Percentiles rank a stretch among this genome's conserved stretches.
Evolutionary conservation across 352 stramenopile species (phyloP).

Genomic region (Blastocystis hominis): DNA sequence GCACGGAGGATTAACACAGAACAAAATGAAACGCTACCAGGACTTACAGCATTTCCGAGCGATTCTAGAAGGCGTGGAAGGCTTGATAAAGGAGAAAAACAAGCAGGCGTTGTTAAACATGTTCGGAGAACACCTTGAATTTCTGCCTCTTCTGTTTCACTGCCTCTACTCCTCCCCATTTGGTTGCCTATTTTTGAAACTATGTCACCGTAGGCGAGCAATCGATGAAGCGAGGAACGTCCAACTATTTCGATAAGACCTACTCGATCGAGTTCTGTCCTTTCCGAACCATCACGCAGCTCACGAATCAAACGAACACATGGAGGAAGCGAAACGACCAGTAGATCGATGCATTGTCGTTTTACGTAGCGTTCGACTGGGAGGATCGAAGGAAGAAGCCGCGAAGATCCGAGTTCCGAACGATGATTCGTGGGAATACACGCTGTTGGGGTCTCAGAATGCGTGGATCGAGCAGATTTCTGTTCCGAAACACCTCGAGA

Average conservation of each 20-base stretch:
- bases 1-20: neutral
- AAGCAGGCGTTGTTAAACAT: neutral
- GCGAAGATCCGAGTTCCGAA: neutral
- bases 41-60: neutral
- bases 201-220: conserved; percentile 16
- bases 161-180: conserved; percentile 31
- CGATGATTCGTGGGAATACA: conserved; percentile 35
- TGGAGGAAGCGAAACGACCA: conserved; percentile 38
- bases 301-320: conserved; percentile 31
- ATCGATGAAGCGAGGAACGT: conserved; percentile 12
- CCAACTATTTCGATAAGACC: conserved; percentile 27
- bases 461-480: conserved; percentile 29
- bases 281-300: neutral
- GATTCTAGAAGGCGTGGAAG: neutral
- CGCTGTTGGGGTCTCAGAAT: neutral
- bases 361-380: neutral
- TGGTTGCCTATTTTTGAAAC: neutral
- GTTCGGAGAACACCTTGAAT: neutral
- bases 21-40: conserved; percentile 2
- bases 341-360: neutral
- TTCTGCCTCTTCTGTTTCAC: neutral
- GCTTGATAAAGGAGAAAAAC: neutral
- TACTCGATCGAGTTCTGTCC: conserved; percentile 52
- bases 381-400: neutral
- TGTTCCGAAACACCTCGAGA: neutral